Conservation (phyloP, 148 eudicot species). For the Diospyros kaki region DNA sequence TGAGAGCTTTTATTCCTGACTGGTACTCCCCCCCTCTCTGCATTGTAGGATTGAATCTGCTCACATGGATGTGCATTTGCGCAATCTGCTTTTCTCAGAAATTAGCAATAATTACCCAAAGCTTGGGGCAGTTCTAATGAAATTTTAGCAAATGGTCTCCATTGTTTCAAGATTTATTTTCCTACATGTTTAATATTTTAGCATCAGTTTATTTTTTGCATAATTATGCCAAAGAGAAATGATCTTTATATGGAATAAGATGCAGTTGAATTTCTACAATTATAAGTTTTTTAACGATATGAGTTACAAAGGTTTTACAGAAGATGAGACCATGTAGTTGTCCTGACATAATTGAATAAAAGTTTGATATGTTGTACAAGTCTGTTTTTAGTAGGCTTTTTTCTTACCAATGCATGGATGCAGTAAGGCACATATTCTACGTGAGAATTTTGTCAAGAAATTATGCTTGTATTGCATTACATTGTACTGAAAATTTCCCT, state of each 20-base stretch:
- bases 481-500: background rate
- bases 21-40: conserved; percentile 1
- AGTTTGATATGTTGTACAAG: no score
- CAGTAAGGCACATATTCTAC: no score
- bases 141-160: background rate
- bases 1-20: conserved; percentile 7
- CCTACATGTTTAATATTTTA: background rate
- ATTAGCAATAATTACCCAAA: background rate
- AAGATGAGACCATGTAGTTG: no score
- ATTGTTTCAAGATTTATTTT: background rate
- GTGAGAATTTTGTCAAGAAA: no score
- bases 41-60: background rate
- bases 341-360: no score
- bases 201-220: background rate
- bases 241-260: no score
- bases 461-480: no score
- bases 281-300: no score
- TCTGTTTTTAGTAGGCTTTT: no score
- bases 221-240: background rate
- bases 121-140: background rate
- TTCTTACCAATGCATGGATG: no score
- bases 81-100: background rate
- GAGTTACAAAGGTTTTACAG: no score
- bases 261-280: no score
- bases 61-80: background rate